Conservation (phyloP, 2,329 filamentous ascomycete genomes). For the Xylariomycetidae sp. region DNA sequence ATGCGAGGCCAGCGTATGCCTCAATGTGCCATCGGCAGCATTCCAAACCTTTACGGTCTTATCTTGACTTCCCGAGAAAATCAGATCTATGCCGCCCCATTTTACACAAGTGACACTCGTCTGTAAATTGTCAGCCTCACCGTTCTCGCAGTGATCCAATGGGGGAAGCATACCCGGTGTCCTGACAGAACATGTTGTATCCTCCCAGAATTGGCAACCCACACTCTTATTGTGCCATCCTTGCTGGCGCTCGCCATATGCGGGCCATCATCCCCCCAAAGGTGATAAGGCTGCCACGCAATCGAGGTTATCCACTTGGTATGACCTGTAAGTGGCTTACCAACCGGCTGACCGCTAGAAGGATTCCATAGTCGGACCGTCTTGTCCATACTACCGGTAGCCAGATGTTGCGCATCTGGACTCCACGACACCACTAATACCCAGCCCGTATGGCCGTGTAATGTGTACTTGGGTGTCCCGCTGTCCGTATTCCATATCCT, state of each 20-base stretch:
- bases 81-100: constrained; percentile 84
- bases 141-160: background rate
- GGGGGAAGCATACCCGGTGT: constrained; percentile 47
- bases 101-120: constrained; percentile 82
- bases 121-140: constrained; percentile 28
- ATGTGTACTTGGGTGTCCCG: constrained; percentile 77
- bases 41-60: constrained; percentile 70
- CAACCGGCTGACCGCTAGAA: constrained; percentile 67
- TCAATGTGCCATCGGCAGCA: constrained; percentile 67
- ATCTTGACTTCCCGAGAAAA: constrained; percentile 90
- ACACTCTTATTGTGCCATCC: constrained; percentile 81
- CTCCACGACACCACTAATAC: constrained; percentile 84
- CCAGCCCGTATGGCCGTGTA: constrained; percentile 86
- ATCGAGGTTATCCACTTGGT: constrained; percentile 83
- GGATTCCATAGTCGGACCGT: constrained; percentile 87
- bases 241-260: constrained; percentile 83
- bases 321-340: constrained; percentile 74
- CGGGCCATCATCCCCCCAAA: constrained; percentile 67
- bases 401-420: constrained; percentile 73
- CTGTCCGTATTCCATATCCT: constrained; percentile 81
- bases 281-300: constrained; percentile 89
- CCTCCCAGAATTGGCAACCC: constrained; percentile 71
- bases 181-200: constrained; percentile 80
- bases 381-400: constrained; percentile 90
- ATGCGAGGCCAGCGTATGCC: constrained; percentile 75